Evolutionary conservation across 2,329 filamentous ascomycete genomes (phyloP).

Genomic region (Botrytis hyacinthi): DNA sequence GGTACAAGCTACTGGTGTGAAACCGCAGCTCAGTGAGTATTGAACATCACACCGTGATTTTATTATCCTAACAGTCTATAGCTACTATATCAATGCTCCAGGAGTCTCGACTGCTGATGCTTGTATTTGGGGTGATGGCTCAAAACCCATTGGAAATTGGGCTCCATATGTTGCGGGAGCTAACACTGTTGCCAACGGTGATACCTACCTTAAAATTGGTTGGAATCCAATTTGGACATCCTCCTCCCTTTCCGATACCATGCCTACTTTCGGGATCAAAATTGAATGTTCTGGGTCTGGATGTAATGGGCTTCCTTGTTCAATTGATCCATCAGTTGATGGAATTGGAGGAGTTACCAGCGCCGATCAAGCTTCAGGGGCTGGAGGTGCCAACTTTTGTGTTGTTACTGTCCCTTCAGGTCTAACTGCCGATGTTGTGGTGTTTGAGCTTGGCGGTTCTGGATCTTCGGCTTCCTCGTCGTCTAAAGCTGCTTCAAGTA

Average conservation of each 20-base stretch:
- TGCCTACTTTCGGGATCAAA: slow-evolving; percentile 65
- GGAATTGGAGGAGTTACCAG: slow-evolving; percentile 59
- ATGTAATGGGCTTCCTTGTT: slow-evolving; percentile 74
- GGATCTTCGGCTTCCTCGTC: slow-evolving; percentile 26
- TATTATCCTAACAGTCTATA: slow-evolving; percentile 39
- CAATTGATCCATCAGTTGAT: slow-evolving; percentile 60
- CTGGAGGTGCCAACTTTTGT: slow-evolving; percentile 69
- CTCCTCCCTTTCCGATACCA: slow-evolving; percentile 50
- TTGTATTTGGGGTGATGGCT: slow-evolving; percentile 68
- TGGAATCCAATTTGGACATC: slow-evolving; percentile 74
- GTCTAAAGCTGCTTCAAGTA: slow-evolving; percentile 17
- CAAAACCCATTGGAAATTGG: slow-evolving; percentile 71
- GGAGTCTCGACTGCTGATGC: slow-evolving; percentile 58
- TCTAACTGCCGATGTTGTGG: slow-evolving; percentile 63
- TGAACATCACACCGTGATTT: slow-evolving; percentile 11
- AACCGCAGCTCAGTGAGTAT: slow-evolving; percentile 70
- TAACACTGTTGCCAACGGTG: slow-evolving; percentile 63
- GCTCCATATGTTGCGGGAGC: slow-evolving; percentile 72
- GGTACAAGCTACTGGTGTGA: slow-evolving; percentile 66
- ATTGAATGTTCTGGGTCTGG: slow-evolving; percentile 64
- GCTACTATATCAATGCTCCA: slow-evolving; percentile 76
- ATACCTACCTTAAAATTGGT: slow-evolving; percentile 72
- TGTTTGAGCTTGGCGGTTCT: slow-evolving; percentile 46
- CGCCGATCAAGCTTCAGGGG: slow-evolving; percentile 54
- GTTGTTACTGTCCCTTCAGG: slow-evolving; percentile 73